A percentile compares a stretch with the other conserved stretches of the same genome.
Evolutionary conservation across 2,329 filamentous ascomycete species (phyloP).

Genomic region (Aspergillus spinulosporus): DNA sequence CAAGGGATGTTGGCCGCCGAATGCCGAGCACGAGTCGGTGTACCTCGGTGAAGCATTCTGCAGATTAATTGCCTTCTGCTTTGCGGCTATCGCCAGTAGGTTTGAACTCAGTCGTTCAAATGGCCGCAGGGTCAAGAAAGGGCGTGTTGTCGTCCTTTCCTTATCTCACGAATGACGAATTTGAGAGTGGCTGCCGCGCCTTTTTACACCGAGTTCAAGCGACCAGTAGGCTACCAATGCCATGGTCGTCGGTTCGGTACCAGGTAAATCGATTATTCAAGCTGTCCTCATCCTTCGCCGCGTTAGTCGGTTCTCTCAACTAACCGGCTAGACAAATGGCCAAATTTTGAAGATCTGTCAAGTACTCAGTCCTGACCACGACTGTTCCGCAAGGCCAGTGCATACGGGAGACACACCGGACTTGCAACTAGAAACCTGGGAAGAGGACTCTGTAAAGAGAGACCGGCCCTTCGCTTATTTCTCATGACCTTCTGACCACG

Average conservation of each 20-base stretch:
- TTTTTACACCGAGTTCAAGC: constrained; percentile 51
- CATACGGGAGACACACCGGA: constrained; percentile 4
- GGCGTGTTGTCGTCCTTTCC: constrained; percentile 52
- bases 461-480: not conserved
- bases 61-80: constrained; percentile 15
- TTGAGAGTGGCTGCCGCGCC: constrained; percentile 65
- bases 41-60: constrained; percentile 11
- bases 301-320: constrained; percentile 10
- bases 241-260: constrained; percentile 42
- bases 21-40: constrained; percentile 14
- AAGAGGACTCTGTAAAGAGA: constrained; percentile 34
- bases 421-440: constrained; percentile 24
- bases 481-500: constrained; percentile 30
- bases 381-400: not conserved
- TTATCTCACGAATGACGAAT: constrained; percentile 62
- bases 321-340: constrained; percentile 27
- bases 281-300: not conserved
- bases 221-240: constrained; percentile 56
- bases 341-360: constrained; percentile 34
- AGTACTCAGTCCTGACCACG: constrained; percentile 20
- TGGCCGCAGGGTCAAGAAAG: constrained; percentile 12
- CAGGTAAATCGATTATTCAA: constrained; percentile 25
- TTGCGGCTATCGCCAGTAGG: constrained; percentile 8
- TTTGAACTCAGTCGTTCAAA: constrained; percentile 9
- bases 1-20: constrained; percentile 4